A percentile compares a stretch with the other conserved stretches of the same genome.
Evolutionary conservation across 2,329 filamentous ascomycete species (phyloP).

Genomic region (Colletotrichum agaves): DNA sequence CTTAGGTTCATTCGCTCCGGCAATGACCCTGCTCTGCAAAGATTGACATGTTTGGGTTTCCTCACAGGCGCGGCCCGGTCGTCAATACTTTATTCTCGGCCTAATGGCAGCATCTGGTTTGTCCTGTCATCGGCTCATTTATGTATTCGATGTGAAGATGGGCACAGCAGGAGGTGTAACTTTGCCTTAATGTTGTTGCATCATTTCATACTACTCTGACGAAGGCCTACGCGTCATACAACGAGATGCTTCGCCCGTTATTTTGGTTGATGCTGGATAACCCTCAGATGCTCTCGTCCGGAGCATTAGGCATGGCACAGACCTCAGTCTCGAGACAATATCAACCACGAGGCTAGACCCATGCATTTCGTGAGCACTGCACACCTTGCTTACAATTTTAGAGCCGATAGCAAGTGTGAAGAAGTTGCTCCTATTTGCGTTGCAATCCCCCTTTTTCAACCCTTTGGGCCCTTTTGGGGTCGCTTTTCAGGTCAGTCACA

Average conservation of each 20-base stretch:
- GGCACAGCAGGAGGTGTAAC: too few relatives aligned
- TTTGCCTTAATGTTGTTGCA: too few relatives aligned
- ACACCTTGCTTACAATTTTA: neutral
- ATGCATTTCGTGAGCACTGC: neutral
- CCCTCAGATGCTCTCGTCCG: neutral
- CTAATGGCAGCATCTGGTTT: constrained; percentile 11
- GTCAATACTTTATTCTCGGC: neutral
- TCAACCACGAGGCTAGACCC: neutral
- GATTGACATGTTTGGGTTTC: neutral
- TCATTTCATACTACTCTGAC: too few relatives aligned
- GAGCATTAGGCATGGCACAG: neutral
- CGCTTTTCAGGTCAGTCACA: neutral
- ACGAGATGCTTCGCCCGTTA: neutral
- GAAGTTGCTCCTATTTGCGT: too few relatives aligned
- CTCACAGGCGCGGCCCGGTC: neutral
- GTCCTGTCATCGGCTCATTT: constrained; percentile 17
- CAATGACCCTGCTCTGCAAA: neutral
- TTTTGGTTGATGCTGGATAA: neutral
- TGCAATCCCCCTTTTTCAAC: too few relatives aligned
- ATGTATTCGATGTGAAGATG: too few relatives aligned
- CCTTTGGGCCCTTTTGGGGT: too few relatives aligned
- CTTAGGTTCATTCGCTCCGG: neutral
- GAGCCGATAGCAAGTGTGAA: too few relatives aligned
- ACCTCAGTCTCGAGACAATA: neutral
- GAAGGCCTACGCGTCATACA: too few relatives aligned